Evolutionary conservation across 192 early-diverging fungal species (phyloP).

Genomic region (Spinellus fusiger): DNA sequence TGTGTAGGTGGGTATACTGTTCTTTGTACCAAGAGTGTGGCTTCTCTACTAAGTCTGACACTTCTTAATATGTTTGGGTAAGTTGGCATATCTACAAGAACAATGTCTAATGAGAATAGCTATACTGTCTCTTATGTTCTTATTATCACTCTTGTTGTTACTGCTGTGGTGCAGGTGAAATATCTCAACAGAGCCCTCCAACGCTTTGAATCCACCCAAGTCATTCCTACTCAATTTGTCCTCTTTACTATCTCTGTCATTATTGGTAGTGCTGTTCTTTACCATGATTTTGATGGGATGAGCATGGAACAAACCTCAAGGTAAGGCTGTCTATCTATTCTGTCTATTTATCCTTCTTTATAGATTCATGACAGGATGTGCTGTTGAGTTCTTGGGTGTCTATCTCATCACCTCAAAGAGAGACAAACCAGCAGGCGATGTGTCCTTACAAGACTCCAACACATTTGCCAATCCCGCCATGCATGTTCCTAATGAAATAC

Average conservation of each 20-base stretch:
- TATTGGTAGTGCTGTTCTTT: constrained; percentile 59
- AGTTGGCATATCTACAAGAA: neutral
- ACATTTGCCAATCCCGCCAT: neutral
- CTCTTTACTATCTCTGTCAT: constrained; percentile 67
- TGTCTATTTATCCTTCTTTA: constrained; percentile 8
- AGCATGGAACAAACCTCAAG: constrained; percentile 30
- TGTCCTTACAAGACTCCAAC: neutral
- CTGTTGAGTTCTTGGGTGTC: constrained; percentile 59
- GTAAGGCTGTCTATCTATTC: constrained; percentile 14
- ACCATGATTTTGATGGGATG: constrained; percentile 59
- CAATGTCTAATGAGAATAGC: constrained; percentile 8
- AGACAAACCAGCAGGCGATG: neutral
- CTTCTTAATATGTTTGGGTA: constrained; percentile 57
- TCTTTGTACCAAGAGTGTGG: constrained; percentile 61
- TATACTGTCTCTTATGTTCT: constrained; percentile 61
- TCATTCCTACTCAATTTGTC: constrained; percentile 76
- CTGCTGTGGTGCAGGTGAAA: constrained; percentile 59
- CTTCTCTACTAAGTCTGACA: constrained; percentile 56
- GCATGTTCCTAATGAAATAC: neutral
- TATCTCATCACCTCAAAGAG: constrained; percentile 62
- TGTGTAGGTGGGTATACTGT: constrained; percentile 63
- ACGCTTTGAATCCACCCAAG: constrained; percentile 61
- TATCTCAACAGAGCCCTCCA: constrained; percentile 63
- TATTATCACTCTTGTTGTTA: constrained; percentile 49
- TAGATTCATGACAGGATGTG: constrained; percentile 52